These are phyloP conservation scores for Stylosanthes scabra DNA, from an alignment of 331 rosid genomes.

Conservation along the genomic window DNA sequence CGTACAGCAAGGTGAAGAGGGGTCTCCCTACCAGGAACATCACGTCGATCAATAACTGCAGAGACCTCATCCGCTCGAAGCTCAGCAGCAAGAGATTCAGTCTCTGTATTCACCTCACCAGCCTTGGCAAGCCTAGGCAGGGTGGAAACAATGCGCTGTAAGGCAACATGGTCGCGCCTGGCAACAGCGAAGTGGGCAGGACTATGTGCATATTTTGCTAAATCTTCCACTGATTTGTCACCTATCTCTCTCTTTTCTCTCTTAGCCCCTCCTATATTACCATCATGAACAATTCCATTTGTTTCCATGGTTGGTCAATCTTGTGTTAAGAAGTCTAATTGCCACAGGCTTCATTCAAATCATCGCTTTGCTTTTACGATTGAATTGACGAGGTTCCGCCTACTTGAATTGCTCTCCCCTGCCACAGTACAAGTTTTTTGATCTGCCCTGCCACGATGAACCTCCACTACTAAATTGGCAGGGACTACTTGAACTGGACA, in stretches of 20 bases:
- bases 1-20: constrained; percentile 98
- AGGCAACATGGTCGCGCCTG: constrained; percentile 71
- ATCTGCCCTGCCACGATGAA: constrained; percentile 43
- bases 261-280: constrained; percentile 44
- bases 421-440: constrained; percentile 30
- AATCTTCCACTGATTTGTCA: constrained; percentile 69
- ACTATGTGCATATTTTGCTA: constrained; percentile 75
- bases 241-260: constrained; percentile 49
- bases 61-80: constrained; percentile 79
- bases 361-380: constrained; percentile 28
- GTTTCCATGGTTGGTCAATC: constrained; percentile 53
- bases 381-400: constrained; percentile 18
- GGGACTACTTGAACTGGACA: constrained; percentile 31
- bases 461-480: neutral
- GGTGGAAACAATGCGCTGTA: constrained; percentile 61
- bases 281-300: constrained; percentile 41
- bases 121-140: constrained; percentile 89
- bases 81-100: constrained; percentile 88
- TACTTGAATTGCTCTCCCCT: constrained; percentile 26
- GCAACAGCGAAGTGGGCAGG: constrained; percentile 90
- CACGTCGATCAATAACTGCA: constrained; percentile 82
- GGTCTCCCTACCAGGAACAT: constrained; percentile 95
- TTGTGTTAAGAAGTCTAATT: constrained; percentile 42
- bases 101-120: constrained; percentile 78
- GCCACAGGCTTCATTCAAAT: constrained; percentile 31